Conservation (phyloP, 495 filamentous ascomycete genomes). For the Terfezia claveryi region DNA sequence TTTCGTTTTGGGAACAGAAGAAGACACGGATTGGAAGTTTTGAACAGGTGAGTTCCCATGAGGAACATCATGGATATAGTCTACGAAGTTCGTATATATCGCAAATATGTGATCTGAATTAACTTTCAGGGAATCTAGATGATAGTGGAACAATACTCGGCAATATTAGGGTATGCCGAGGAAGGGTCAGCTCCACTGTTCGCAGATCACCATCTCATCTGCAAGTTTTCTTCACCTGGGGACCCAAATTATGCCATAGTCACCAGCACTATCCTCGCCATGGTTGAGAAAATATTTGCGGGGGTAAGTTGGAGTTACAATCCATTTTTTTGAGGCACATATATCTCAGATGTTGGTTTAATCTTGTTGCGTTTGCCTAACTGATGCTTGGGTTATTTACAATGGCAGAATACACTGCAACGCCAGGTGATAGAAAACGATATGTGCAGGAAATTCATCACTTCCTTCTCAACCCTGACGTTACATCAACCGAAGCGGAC, state of each 20-base stretch:
- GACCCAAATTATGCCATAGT: constrained; percentile 25
- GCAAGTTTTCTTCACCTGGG: constrained; percentile 22
- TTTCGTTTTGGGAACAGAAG: constrained; percentile 30
- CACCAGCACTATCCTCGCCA: constrained; percentile 16
- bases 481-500: constrained; percentile 17
- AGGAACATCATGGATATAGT: neutral
- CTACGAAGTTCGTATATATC: neutral
- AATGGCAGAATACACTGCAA: neutral
- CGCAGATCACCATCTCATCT: constrained; percentile 27
- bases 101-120: constrained; percentile 10
- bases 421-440: neutral
- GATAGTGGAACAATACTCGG: constrained; percentile 23
- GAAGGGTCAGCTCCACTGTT: constrained; percentile 20
- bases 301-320: neutral
- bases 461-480: constrained; percentile 14
- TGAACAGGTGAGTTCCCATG: neutral
- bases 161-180: constrained; percentile 22
- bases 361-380: neutral
- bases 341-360: no score
- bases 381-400: neutral
- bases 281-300: neutral
- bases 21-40: constrained; percentile 18
- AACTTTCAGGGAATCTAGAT: constrained; percentile 2
- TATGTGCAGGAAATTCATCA: constrained; percentile 7
- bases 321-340: no score